Evolutionary conservation across 805 yeast species (phyloP).

Genomic region (Helenozyma rhizophorensis): DNA sequence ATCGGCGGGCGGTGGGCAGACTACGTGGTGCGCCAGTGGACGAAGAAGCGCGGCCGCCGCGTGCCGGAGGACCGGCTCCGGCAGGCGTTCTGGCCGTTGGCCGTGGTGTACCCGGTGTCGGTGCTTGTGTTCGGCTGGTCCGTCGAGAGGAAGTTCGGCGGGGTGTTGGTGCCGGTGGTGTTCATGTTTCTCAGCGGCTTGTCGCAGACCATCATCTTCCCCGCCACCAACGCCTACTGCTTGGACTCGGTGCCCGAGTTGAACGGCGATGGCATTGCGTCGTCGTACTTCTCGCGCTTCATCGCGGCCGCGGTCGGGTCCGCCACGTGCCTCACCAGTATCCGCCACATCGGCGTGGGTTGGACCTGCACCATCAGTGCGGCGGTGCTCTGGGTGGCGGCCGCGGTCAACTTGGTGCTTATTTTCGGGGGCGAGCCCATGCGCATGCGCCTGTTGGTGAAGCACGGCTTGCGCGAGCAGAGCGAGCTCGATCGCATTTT

Average conservation of each 20-base stretch:
- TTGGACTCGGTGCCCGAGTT: conserved; percentile 54
- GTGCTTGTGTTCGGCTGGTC: conserved; percentile 54
- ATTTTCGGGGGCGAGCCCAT: conserved; percentile 38
- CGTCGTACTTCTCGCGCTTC: conserved; percentile 49
- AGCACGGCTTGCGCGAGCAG: conserved; percentile 1
- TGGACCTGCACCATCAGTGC: conserved; percentile 53
- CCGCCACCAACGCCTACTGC: conserved; percentile 53
- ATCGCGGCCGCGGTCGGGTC: conserved; percentile 49
- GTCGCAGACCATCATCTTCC: conserved; percentile 49
- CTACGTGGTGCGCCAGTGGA: conserved; percentile 40
- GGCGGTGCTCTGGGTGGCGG: conserved; percentile 36
- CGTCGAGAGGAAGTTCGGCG: conserved; percentile 45
- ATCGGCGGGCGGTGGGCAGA: conserved; percentile 50
- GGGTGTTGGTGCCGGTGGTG: conserved; percentile 51
- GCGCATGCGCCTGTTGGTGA: conserved; percentile 16
- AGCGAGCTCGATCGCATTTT: not conserved
- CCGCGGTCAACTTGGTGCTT: conserved; percentile 25
- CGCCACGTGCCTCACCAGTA: conserved; percentile 44
- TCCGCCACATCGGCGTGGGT: conserved; percentile 50
- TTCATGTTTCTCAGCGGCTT: conserved; percentile 45
- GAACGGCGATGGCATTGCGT: conserved; percentile 52
- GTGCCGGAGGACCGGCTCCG: conserved; percentile 52
- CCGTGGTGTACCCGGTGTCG: conserved; percentile 42
- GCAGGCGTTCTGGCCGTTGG: conserved; percentile 34
- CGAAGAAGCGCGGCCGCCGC: conserved; percentile 37